These are phyloP conservation scores for Debaryomycetaceae sp. DNA, from an alignment of 1,139 yeast genomes.

Conservation along the genomic window DNA sequence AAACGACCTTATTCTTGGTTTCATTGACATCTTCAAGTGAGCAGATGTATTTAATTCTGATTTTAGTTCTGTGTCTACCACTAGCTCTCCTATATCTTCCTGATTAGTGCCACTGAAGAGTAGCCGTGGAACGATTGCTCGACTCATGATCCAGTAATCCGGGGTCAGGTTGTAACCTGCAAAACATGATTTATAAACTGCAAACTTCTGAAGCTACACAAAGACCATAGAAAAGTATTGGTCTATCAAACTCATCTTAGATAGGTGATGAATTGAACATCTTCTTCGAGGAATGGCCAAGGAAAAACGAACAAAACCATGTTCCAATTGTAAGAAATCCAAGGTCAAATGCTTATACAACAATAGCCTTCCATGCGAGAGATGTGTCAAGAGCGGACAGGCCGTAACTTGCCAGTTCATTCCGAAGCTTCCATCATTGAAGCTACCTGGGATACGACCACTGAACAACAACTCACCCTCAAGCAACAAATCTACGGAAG, in stretches of 20 bases:
- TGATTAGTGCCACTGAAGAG: too few relatives aligned
- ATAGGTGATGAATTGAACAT: background rate
- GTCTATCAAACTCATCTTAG: background rate
- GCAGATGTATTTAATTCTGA: background rate
- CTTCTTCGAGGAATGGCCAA: slow-evolving; percentile 26
- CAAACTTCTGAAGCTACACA: background rate
- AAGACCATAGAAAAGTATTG: background rate
- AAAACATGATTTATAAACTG: background rate
- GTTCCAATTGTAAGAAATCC: slow-evolving; percentile 59
- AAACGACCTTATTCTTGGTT: slow-evolving; percentile 39
- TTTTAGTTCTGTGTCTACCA: background rate
- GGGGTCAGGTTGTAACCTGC: background rate
- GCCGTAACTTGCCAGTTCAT: slow-evolving; percentile 52
- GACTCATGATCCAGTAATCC: background rate
- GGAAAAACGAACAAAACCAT: slow-evolving; percentile 55
- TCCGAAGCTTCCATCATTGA: slow-evolving; percentile 48
- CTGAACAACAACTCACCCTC: slow-evolving; percentile 3
- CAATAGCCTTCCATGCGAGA: slow-evolving; percentile 50
- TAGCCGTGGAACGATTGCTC: background rate
- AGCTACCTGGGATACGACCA: slow-evolving; percentile 28
- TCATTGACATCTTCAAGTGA: slow-evolving; percentile 34
- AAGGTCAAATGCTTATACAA: slow-evolving; percentile 60
- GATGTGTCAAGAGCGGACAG: slow-evolving; percentile 52
- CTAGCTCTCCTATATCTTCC: too few relatives aligned
- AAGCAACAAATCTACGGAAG: slow-evolving; percentile 4